Evolutionary conservation across 495 filamentous ascomycete genomes (phyloP), one percentile per base, ranked within the genome.

Genomic region (Xylaria venustula): DNA sequence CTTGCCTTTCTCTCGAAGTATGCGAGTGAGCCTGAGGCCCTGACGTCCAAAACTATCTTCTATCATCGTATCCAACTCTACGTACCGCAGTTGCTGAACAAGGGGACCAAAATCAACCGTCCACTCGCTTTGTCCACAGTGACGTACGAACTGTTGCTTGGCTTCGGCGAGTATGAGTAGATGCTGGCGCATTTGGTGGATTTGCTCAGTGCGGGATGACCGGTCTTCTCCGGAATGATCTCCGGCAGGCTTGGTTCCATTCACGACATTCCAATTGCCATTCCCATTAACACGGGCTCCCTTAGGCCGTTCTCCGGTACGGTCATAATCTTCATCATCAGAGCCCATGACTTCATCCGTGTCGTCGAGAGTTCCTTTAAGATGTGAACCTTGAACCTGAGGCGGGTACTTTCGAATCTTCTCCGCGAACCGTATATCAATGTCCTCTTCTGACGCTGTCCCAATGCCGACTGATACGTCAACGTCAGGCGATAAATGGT

Each of bases 1-100:
- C 72, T 93, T 95, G 22, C 94, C 95, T 66, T 92, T 90, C 50
- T 86, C 86, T 42, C 88, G 84, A 15, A 98, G 83, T 40, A 98
- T 89, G 25, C 90, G 88, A 46, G 90, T 79, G 4, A 98, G 80
- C 4, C 93, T 90, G 3, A 88, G 78, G 3, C 90, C 92, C 48
- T 86, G 79, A 17, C 83, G 79, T n/a, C 90, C 92, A 54, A 89
- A 92, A 7, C 86, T 83, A 14, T 89, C 82, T 47, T 87, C 83
- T 45, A 97, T 85, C 23, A 90, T 87, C 26, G 83, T 83, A 64
- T 96, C 90, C 8, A 98, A 74, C 70, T 97, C 90, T 17, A 83
- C 65, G 61, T 90, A 85, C 47, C 87, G 85, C 40, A 97, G 74
- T 54, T 82, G 77, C 23, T 83, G 80, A 26, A 88, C 81, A 0